Evolutionary conservation across 2,329 filamentous ascomycete genomes (phyloP), one percentile per base, ranked within the genome.

Genomic region (Beauveria sp.): DNA sequence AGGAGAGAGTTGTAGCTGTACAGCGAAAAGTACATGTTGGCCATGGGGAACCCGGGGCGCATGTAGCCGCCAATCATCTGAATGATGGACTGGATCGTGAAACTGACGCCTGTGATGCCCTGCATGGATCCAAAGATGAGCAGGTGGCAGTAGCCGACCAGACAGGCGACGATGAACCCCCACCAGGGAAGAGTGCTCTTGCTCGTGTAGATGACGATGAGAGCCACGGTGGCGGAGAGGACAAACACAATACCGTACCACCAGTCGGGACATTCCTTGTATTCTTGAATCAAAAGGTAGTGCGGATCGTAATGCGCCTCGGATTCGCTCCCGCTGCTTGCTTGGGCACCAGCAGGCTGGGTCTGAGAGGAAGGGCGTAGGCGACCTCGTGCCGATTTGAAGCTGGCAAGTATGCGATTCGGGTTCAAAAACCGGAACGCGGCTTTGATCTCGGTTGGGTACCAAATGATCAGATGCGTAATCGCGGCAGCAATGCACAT

Each of bases 1-100:
- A 66, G 64, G 31, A 73, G 69, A 5, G 66, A 67, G 61, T 74
- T 74, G 65, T 65, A 70, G 2, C 72, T 71, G 52, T 72, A 75
- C 16, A 72, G 69, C 24, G 71, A 74, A 67, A 80, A 80, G 66
- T 78, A 78, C 70, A 79, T 74, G 62, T 79, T 77, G 9, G 75
- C 74, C 5, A 79, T 65, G 1, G 72, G 76, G 43, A 68, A 69
- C 1, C 73, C 70, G 0, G 74, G 79, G 58, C 76, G 73, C 61
- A 83, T 69, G 40, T 80, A 78, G 22, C 78, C 80, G 3, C 74
- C 79, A 24, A 83, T 67, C 73, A 81, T 77, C 66, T 82, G 78
- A 10, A 75, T 72, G 52, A 73, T 60, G 6, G 73, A 72, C 62
- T 78, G 73, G 26, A 74, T 67, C 63, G 71, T 73, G 65, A 75